A percentile compares a stretch with the other conserved stretches of the same genome.
These are phyloP conservation scores for Syzygium syzygioides DNA, from an alignment of 441 rosid genomes.

Conservation along the genomic window DNA sequence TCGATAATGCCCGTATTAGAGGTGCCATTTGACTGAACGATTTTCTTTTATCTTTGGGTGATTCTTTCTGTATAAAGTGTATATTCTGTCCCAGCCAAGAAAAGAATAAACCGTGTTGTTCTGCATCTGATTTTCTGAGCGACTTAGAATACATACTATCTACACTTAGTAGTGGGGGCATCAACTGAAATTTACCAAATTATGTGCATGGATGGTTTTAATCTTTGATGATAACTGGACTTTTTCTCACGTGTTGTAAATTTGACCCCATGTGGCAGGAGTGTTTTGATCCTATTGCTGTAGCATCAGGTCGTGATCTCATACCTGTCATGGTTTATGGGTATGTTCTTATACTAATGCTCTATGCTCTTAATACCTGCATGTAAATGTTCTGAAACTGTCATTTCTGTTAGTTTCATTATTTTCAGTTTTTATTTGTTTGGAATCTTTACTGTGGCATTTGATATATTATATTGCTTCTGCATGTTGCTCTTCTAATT, in stretches of 20 bases:
- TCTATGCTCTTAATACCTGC: neutral
- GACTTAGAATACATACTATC: neutral
- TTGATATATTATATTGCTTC: neutral
- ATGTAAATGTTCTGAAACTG: neutral
- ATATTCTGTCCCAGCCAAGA: neutral
- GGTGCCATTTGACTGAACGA: neutral
- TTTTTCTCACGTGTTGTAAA: neutral
- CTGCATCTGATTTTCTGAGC: neutral
- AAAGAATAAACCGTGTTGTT: neutral
- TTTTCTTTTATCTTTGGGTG: neutral
- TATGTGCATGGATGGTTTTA: neutral
- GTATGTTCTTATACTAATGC: slow-evolving; percentile 29
- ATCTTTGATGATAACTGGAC: neutral
- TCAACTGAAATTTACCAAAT: neutral
- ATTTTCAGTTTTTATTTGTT: neutral
- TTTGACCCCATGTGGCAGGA: slow-evolving; percentile 43
- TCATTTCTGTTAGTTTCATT: neutral
- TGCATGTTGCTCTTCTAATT: neutral
- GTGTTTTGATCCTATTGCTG: slow-evolving; percentile 92
- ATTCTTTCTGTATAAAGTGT: neutral
- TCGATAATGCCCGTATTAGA: neutral
- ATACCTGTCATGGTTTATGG: slow-evolving; percentile 96
- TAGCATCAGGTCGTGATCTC: slow-evolving; percentile 73
- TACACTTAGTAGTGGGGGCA: neutral
- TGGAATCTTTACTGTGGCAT: neutral